A percentile compares a stretch with the other conserved stretches of the same genome.
These are phyloP conservation scores for Xylaria sp. DNA, from an alignment of 2,329 filamentous ascomycete species.

Conservation along the genomic window DNA sequence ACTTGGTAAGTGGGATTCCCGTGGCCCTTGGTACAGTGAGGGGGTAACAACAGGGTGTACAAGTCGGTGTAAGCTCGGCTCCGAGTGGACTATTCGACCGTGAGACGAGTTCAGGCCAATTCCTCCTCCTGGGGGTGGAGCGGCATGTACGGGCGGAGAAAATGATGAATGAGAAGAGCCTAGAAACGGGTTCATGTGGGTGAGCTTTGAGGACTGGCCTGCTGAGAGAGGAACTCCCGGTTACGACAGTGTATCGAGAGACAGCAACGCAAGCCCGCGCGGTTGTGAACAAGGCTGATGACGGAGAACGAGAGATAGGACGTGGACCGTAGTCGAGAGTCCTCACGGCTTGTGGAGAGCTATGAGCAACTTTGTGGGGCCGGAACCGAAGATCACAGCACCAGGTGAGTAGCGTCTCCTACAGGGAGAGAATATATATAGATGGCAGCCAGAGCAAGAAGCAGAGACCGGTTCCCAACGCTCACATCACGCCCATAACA, in stretches of 20 bases:
- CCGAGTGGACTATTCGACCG: constrained; percentile 22
- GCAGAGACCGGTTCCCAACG: constrained; percentile 3
- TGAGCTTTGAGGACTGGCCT: constrained; percentile 12
- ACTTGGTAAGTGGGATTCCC: constrained; percentile 16
- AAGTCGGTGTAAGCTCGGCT: constrained; percentile 31
- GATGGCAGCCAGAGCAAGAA: constrained; percentile 5
- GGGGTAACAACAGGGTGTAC: constrained; percentile 21
- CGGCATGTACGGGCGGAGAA: constrained; percentile 2
- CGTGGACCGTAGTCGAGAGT: constrained; percentile 17
- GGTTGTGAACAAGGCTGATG: constrained; percentile 28
- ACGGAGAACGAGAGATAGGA: constrained; percentile 21
- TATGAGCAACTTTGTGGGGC: constrained; percentile 2
- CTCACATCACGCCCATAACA: constrained; percentile 10
- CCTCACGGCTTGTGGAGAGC: constrained; percentile 13
- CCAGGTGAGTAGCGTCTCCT: constrained; percentile 5
- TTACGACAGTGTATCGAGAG: constrained; percentile 10
- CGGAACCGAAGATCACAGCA: constrained; percentile 7
- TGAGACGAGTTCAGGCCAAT: constrained; percentile 7
- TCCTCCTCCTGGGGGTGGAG: constrained; percentile 9
- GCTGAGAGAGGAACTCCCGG: neutral
- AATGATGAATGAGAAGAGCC: neutral
- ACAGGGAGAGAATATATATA: constrained; percentile 12
- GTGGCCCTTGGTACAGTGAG: constrained; percentile 19
- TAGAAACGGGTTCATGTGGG: constrained; percentile 24
- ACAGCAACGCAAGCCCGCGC: neutral